Conservation (phyloP, 768 basidiomycete species). For the Leccinellum rugosiceps region DNA sequence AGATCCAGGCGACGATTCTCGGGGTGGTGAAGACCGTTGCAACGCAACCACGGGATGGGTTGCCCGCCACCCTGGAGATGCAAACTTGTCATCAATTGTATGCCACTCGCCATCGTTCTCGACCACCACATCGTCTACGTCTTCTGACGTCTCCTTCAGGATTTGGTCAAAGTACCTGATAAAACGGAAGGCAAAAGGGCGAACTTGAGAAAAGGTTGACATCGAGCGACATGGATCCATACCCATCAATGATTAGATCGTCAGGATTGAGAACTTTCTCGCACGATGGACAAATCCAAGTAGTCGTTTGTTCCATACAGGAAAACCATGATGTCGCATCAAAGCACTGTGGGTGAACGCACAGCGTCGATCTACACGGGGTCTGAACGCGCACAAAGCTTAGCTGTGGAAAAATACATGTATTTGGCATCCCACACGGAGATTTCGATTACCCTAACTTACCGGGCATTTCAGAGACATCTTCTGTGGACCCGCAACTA, state of each 20-base stretch:
- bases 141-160: constrained; percentile 69
- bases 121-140: constrained; percentile 87
- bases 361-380: constrained; percentile 83
- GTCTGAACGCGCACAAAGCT: constrained; percentile 82
- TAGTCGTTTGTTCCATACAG: constrained; percentile 95
- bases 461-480: constrained; percentile 95
- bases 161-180: constrained; percentile 86
- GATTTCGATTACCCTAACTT: constrained; percentile 29
- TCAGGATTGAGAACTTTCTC: constrained; percentile 72
- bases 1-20: constrained; percentile 25
- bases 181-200: neutral
- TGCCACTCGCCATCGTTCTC: constrained; percentile 98
- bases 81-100: constrained; percentile 82
- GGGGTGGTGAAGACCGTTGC: constrained; percentile 29
- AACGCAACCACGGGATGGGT: constrained; percentile 40
- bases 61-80: constrained; percentile 67
- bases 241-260: constrained; percentile 93
- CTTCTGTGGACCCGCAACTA: constrained; percentile 83
- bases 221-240: constrained; percentile 19
- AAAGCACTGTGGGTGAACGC: constrained; percentile 92
- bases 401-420: constrained; percentile 44
- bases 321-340: constrained; percentile 93
- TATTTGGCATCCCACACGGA: neutral
- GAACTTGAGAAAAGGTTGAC: neutral
- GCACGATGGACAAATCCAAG: constrained; percentile 94